Evolutionary conservation across 768 basidiomycete genomes (phyloP), one percentile per base, ranked within the genome.

Genomic region (Termitomyces sp.): DNA sequence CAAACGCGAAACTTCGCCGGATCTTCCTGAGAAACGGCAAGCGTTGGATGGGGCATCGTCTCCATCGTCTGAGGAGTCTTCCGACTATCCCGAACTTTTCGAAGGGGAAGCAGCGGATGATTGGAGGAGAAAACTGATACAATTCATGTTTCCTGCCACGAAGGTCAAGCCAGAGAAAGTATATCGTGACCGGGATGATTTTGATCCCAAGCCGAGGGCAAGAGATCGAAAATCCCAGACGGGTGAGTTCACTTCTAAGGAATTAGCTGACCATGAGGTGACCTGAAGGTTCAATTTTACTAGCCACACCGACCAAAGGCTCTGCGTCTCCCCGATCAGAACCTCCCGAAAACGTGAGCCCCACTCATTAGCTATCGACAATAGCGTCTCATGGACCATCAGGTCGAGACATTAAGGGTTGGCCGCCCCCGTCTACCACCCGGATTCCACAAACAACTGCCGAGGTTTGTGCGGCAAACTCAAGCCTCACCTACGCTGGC

Each of bases 141-240:
- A 75, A 23, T 66, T 69, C n/a, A 89, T 89, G 84, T 89, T 90
- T 62, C 82, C 84, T 32, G 74, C 67, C 6, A 72, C 76, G 44
- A 53, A 67, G 59, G 55, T 45, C 46, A 52, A 63, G 60, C 45
- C 41, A 31, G 35, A 56, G 47, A 47, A 25, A 54, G 42, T 33
- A 11, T 33, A 3, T 16, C 36, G 16, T 25, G 47, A 53, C 18
- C 55, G 56, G 7, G 52, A 51, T 31, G 32, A 43, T 27, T 22
- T 1, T n/a, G 20, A 3, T 40, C 44, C 7, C 47, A 49, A 15
- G 41, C 33, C 25, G 7, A 50, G 12, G 6, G 38, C 33, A n/a
- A 49, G 50, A 52, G 45, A 22, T 39, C 23, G 11, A 23, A 36
- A 43, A 43, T 39, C 35, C 12, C 23, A 27, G 25, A 9, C 11